Conservation (phyloP, 2,329 filamentous ascomycete genomes). For the Hawksworthiomyces lignivorus region DNA sequence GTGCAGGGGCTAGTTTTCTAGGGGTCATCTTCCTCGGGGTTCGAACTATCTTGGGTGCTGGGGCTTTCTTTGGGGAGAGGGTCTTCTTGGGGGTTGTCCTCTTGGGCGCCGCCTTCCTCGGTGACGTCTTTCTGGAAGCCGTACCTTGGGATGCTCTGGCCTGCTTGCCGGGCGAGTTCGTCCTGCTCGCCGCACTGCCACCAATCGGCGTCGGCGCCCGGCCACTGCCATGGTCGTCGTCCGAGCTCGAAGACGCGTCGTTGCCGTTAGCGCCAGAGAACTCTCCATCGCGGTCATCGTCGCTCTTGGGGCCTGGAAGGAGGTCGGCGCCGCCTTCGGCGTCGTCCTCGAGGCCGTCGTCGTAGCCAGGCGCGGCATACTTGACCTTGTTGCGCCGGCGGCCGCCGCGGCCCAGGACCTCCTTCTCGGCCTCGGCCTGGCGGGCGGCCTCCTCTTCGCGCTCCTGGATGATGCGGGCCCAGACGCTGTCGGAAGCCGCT, state of each 20-base stretch:
- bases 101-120: not conserved
- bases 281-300: conserved; percentile 17
- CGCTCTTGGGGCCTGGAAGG: conserved; percentile 18
- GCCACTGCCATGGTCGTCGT: conserved; percentile 6
- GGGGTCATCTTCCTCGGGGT: not conserved
- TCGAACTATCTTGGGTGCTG: not conserved
- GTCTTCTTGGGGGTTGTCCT: not conserved
- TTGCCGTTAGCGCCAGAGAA: conserved; percentile 3
- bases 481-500: conserved; percentile 58
- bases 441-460: conserved; percentile 72
- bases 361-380: conserved; percentile 18
- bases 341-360: conserved; percentile 19
- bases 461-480: conserved; percentile 83
- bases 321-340: conserved; percentile 20
- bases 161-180: not conserved
- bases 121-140: conserved; percentile 10
- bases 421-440: conserved; percentile 58
- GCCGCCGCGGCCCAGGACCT: conserved; percentile 80
- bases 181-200: conserved; percentile 3
- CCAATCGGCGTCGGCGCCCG: not conserved
- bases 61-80: not conserved
- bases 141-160: conserved; percentile 17
- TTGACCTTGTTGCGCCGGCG: conserved; percentile 53
- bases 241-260: conserved; percentile 11
- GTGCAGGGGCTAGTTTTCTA: not conserved